A percentile compares a stretch with the other conserved stretches of the same genome.
phyloP scores from a whole-genome alignment of 2,329 filamentous ascomycete species.

The Bipolaris bicolor region DNA sequence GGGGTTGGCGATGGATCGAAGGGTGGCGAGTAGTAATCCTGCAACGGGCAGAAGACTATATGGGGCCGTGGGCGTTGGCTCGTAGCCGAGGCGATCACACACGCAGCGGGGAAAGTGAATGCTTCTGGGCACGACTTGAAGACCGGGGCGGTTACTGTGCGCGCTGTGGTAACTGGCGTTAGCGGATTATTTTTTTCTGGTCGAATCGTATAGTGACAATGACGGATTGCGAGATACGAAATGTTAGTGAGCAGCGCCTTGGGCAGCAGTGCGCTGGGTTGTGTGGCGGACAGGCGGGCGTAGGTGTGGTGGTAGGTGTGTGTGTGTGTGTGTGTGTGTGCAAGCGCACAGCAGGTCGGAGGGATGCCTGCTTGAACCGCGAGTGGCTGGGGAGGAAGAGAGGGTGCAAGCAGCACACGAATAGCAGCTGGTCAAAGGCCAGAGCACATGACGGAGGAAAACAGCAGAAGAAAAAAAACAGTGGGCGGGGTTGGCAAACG shows the following conservation, averaged over 20 bases:
- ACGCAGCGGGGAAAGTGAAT: conserved; percentile 12
- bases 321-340: not conserved
- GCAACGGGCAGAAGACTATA: conserved; percentile 12
- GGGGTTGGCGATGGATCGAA: conserved; percentile 12
- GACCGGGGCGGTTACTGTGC: conserved; percentile 6
- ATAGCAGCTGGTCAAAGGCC: conserved; percentile 2
- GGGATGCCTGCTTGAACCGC: conserved; percentile 8
- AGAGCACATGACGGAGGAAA: conserved; percentile 4
- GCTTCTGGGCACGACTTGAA: conserved; percentile 18
- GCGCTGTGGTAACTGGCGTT: conserved; percentile 24
- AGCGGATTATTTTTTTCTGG: conserved; percentile 12
- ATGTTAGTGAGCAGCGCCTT: not conserved
- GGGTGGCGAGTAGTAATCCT: conserved; percentile 8
- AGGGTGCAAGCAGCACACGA: conserved; percentile 6
- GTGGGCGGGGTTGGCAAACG: conserved; percentile 15
- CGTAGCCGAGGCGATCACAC: conserved; percentile 11
- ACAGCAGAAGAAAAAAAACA: conserved; percentile 6
- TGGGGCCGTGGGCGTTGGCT: conserved; percentile 9
- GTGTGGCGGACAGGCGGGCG: not conserved
- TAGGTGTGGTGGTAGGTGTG: not conserved
- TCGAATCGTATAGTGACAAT: not conserved
- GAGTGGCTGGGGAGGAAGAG: not conserved
- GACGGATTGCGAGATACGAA: not conserved
- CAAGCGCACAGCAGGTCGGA: conserved; percentile 8
- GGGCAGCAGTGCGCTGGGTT: conserved; percentile 5